phyloP scores from a whole-genome alignment of 768 basidiomycete genomes.

The Trametes cinnabarina region DNA sequence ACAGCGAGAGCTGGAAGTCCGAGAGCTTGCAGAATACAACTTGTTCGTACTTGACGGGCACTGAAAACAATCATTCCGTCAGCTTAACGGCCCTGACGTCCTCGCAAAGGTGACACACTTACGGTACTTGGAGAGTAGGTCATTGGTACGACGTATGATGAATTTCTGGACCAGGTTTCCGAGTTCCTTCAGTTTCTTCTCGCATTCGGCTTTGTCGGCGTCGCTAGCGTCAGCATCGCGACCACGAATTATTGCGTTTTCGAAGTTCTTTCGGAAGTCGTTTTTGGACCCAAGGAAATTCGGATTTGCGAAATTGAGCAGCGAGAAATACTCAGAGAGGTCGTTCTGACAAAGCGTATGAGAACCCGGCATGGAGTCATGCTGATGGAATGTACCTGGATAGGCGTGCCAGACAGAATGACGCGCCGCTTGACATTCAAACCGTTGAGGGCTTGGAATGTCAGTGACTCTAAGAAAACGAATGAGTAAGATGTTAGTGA shows the following conservation, averaged over 20 bases:
- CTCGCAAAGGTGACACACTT: too few species aligned
- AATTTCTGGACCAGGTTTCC: conserved; percentile 87
- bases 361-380: background rate
- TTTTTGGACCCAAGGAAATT: conserved; percentile 84
- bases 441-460: conserved; percentile 78
- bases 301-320: conserved; percentile 91
- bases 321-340: conserved; percentile 90
- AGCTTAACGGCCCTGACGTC: too few species aligned
- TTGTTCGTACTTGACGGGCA: conserved; percentile 98
- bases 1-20: conserved; percentile 79
- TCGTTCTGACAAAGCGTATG: conserved; percentile 62
- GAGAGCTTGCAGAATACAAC: conserved; percentile 91
- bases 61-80: conserved; percentile 43
- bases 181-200: conserved; percentile 89
- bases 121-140: conserved; percentile 93
- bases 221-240: conserved; percentile 87
- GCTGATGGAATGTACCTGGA: conserved; percentile 52
- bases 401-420: conserved; percentile 91
- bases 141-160: conserved; percentile 93
- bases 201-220: conserved; percentile 71
- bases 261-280: conserved; percentile 94
- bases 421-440: conserved; percentile 89
- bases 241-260: conserved; percentile 86
- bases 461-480: conserved; percentile 64
- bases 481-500: too few species aligned